Base-by-base conservation (phyloP, 768 basidiomycete genomes). In the Mrakia gelida region DNA sequence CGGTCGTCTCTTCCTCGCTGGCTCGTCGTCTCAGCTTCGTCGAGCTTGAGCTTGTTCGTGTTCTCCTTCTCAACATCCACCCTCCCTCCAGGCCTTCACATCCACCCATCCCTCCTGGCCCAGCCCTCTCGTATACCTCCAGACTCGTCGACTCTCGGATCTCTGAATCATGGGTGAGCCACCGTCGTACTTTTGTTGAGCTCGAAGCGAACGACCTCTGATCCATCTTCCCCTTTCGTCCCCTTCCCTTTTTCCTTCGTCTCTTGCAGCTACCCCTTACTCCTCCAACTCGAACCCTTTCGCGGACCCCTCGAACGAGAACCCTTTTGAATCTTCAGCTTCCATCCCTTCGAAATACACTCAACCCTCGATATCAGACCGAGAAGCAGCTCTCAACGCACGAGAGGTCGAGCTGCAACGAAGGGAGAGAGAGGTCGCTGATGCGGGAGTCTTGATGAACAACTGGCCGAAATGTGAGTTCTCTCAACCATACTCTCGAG, bases 401-500 rank as follows among this genome's bases (percentile, higher is more conserved):
- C 67, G 78, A 7, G 78, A 79, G 61, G 75, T 52, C 11, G 78
- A 79, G 70, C 59, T 79, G 3, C 30, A 52, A 3, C 54, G 70
- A 28, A 75, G 78, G 61, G 78, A 79, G 71, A 32, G 52, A 5
- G 74, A 61, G 54, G 41, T 79, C 68, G 78, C 74, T 0, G 52
- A 56, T 23, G 30, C 34, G 21, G 75, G 75, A 28, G 41, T 75
- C 6, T 23, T 63, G 28, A 75, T 70, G 13, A 79, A 79, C 30
- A 79, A 79, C 70, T 79, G 73, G 68, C 78, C 78, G 7, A 41
- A 41, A 10, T 79, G 78, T 79, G 68, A 62, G 78, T 75, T 0
- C 11, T 23, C 56, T n/a, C 34, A 13, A 15, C 4, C 3, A 34
- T 38, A 30, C 32, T 34, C 16, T 28, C 23, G 30, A 62, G 7